A percentile compares a stretch with the other conserved stretches of the same genome.
These are phyloP conservation scores for Cryphonectria radicalis DNA, from an alignment of 2,329 filamentous ascomycete species.

Conservation along the genomic window DNA sequence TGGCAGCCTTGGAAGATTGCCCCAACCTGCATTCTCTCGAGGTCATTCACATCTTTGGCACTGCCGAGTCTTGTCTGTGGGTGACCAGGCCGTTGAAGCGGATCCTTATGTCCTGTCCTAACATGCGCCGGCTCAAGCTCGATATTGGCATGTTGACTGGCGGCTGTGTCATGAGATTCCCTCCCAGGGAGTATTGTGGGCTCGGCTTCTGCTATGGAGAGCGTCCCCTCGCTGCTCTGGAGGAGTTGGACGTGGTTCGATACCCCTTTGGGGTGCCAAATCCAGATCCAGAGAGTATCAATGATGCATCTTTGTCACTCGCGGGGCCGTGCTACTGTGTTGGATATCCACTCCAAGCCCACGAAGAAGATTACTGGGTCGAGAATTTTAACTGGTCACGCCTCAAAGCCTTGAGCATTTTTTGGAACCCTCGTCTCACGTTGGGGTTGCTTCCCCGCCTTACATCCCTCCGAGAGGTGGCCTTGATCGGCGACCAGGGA, in stretches of 20 bases:
- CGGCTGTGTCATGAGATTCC: not conserved
- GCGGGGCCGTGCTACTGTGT: not conserved
- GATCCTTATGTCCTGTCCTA: constrained; percentile 9
- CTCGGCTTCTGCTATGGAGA: not conserved
- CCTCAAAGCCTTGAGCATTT: not conserved
- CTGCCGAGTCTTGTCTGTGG: not conserved
- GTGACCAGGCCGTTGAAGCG: not conserved
- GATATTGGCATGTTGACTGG: not conserved
- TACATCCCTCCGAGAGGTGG: not conserved
- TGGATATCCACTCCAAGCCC: not conserved
- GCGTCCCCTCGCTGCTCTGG: not conserved
- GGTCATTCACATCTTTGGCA: not conserved
- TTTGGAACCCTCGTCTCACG: too few relatives aligned
- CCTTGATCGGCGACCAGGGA: not conserved
- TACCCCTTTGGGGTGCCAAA: not conserved
- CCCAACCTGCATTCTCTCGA: not conserved
- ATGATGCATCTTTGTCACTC: not conserved
- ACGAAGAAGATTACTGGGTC: not conserved
- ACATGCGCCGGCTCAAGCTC: constrained; percentile 4
- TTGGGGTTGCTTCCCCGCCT: not conserved
- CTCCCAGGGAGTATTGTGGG: not conserved
- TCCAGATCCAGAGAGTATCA: not conserved
- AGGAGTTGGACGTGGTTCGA: not conserved
- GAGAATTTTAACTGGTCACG: constrained; percentile 3
- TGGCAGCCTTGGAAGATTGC: not conserved